Conservation (phyloP, 257 asterid genomes). For the Scutellaria minor region DNA sequence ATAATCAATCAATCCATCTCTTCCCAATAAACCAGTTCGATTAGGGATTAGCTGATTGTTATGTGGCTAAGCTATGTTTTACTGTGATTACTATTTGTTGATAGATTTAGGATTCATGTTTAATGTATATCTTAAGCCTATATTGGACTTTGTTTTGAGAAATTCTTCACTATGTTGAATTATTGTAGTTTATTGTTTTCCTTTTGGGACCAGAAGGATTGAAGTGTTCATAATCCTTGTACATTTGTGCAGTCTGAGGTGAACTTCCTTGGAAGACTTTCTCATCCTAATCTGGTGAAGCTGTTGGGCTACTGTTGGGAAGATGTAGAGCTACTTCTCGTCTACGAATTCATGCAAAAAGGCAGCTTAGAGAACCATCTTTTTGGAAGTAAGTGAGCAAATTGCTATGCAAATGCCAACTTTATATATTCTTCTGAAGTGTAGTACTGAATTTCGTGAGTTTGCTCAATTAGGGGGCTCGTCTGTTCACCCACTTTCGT, state of each 20-base stretch:
- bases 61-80: background rate
- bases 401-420: background rate
- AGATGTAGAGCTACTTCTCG: conserved; percentile 75
- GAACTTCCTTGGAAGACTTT: conserved; percentile 79
- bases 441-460: background rate
- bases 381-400: conserved; percentile 70
- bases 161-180: background rate
- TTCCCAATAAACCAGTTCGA: background rate
- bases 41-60: background rate
- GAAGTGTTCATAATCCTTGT: background rate
- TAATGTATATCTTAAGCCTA: conserved; percentile 7
- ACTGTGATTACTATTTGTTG: background rate
- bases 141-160: too few species aligned
- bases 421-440: background rate
- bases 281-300: conserved; percentile 84
- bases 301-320: conserved; percentile 88
- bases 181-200: background rate
- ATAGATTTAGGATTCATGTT: background rate
- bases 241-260: conserved; percentile 67
- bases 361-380: conserved; percentile 98
- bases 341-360: conserved; percentile 88
- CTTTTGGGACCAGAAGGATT: conserved; percentile 12
- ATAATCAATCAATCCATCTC: conserved; percentile 10
- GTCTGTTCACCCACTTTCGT: conserved; percentile 54
- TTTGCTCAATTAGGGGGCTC: conserved; percentile 49